Percentiles rank a stretch among this genome's conserved stretches.
Evolutionary conservation across 202 grass and related monocot species (phyloP).

Genomic region (Zizania palustris): DNA sequence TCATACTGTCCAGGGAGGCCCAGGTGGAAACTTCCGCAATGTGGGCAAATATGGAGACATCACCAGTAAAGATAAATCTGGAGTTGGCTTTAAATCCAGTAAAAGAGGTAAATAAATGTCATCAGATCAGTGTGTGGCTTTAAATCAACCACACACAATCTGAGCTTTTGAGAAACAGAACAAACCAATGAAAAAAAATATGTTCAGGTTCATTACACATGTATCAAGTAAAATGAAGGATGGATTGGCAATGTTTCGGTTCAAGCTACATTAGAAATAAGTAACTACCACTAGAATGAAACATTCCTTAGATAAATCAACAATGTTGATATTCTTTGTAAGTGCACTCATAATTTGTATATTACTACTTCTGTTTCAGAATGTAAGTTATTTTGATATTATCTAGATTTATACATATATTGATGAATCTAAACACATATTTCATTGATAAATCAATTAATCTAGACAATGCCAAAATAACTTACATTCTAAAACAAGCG

Average conservation of each 20-base stretch:
- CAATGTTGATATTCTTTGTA: neutral
- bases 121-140: no score
- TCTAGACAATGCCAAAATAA: no score
- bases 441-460: no score
- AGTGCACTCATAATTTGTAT: neutral
- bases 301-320: neutral
- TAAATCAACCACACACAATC: constrained; percentile 89
- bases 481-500: no score
- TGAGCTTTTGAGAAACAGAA: constrained; percentile 36
- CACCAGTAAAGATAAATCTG: neutral
- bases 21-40: neutral
- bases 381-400: no score
- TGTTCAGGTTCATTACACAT: constrained; percentile 7
- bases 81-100: neutral
- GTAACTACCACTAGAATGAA: neutral
- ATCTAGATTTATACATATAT: no score
- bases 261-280: constrained; percentile 21
- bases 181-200: constrained; percentile 5
- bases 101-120: neutral
- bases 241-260: neutral
- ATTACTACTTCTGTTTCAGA: no score
- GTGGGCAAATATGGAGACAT: neutral
- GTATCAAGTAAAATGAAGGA: neutral
- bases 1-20: neutral
- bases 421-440: no score